phyloP scores from a whole-genome alignment of 73 alveolate species.

The Paramecium sexaurelia region DNA sequence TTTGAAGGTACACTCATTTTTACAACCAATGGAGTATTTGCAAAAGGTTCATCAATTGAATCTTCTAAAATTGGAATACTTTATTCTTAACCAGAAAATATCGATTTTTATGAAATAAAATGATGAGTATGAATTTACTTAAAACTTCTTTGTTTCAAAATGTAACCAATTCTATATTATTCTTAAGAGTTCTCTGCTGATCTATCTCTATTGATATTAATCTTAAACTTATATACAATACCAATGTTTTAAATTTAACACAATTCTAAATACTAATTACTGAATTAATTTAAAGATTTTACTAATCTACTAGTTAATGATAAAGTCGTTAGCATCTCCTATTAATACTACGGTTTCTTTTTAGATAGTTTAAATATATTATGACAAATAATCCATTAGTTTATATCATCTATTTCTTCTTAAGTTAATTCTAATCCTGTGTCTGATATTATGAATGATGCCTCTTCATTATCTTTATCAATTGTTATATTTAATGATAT shows the following conservation, averaged over 20 bases:
- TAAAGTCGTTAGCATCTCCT: background rate
- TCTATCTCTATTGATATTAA: background rate
- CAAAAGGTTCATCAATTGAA: background rate
- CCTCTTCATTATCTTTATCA: background rate
- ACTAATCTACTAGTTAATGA: background rate
- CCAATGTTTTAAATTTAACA: background rate
- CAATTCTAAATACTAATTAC: background rate
- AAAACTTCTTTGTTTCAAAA: background rate
- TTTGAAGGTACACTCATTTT: background rate
- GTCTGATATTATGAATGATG: background rate
- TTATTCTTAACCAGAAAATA: background rate
- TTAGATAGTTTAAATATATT: background rate
- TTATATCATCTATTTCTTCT: background rate
- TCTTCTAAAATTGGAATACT: background rate
- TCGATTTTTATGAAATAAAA: background rate
- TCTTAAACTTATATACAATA: background rate
- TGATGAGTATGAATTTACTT: background rate
- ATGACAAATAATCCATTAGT: background rate
- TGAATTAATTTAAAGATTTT: background rate
- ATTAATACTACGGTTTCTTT: background rate
- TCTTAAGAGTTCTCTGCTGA: background rate
- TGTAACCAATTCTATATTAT: background rate
- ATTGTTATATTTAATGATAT: background rate
- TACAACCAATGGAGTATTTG: background rate
- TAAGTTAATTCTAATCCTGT: background rate